Base-by-base conservation (phyloP, 805 yeast genomes). In the Candida nemodendra region DNA sequence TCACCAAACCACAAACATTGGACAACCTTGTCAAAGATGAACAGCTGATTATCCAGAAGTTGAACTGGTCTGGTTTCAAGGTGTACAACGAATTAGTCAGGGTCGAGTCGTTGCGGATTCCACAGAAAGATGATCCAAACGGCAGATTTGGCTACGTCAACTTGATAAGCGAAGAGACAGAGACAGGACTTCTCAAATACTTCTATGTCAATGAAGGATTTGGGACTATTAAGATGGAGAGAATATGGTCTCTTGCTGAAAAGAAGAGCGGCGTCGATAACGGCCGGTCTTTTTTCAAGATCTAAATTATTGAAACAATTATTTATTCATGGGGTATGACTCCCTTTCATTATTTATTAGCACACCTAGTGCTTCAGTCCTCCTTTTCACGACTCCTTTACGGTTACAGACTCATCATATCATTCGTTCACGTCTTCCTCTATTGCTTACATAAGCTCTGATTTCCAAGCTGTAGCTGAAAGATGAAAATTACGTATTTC, bases 211-310 rank as follows among this genome's bases (percentile, higher is more conserved):
- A 71, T 12, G 95, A 86, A 52, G 82, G 85, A 47, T 66, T 83
- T 30, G 93, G 95, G 2, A 95, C 95, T 2, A 64, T 84, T 56
- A 77, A 78, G 47, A 86, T 86, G 95, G 93, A 86, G 51, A 65
- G 95, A 38, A 62, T 86, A 4, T 82, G 95, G 91, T 88, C 90
- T 0, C 74, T 84, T n/a, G 76, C 83, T 1, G 95, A 87, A 55
- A 64, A 65, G 33, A 78, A 81, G 42, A 67, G 78, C 32, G 86
- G 81, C 0, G 65, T 84, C 9, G 73, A 83, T 49, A 81, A 81
- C 45, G 93, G 93, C 5, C 66, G 95, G 42, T 68, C 52, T 35
- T 53, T 62, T 36, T 60, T 54, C 29, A 47, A 47, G n/a, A 33
- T 32, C 26, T 40, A 31, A 28, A 22, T 23, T 9, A 11, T 21